phyloP scores from a whole-genome alignment of 495 filamentous ascomycete species.

The Penicillium crystallinum region DNA sequence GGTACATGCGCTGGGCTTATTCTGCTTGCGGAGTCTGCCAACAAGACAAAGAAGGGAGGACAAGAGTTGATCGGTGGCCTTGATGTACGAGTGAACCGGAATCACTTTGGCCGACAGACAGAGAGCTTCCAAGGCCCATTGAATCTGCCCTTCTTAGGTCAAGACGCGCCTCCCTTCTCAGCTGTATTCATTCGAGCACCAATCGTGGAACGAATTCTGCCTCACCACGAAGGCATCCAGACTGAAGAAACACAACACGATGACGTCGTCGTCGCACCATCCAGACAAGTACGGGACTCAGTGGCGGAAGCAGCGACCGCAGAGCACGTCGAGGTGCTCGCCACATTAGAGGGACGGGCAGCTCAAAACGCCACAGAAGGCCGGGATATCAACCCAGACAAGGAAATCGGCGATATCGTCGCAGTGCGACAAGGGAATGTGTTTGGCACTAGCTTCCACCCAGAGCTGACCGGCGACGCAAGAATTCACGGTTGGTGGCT shows the following conservation, averaged over 20 bases:
- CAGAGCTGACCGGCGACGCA: conserved; percentile 83
- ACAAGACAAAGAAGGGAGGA: conserved; percentile 81
- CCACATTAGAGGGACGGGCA: conserved; percentile 44
- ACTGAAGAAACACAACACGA: conserved; percentile 44
- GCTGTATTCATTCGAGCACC: conserved; percentile 94
- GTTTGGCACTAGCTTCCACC: conserved; percentile 95
- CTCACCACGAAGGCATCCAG: conserved; percentile 48
- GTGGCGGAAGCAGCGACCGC: conserved; percentile 38
- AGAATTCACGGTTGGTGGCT: conserved; percentile 96
- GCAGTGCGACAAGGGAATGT: conserved; percentile 91
- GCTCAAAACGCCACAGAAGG: conserved; percentile 36
- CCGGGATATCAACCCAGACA: conserved; percentile 32
- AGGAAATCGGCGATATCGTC: conserved; percentile 72
- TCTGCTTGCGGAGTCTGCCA: conserved; percentile 81
- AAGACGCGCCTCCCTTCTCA: conserved; percentile 54
- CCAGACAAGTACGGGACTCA: conserved; percentile 42
- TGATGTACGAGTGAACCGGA: conserved; percentile 86
- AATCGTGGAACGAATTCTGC: conserved; percentile 79
- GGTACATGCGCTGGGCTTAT: conserved; percentile 96
- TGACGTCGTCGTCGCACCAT: conserved; percentile 65
- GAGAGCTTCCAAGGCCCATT: conserved; percentile 86
- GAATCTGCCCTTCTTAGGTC: conserved; percentile 64
- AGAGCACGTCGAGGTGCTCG: conserved; percentile 46
- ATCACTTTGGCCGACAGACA: conserved; percentile 90
- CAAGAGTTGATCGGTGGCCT: conserved; percentile 93